These are phyloP conservation scores for Boletellus dicymbophilus DNA, from an alignment of 1,284 basidiomycete species.

Conservation along the genomic window DNA sequence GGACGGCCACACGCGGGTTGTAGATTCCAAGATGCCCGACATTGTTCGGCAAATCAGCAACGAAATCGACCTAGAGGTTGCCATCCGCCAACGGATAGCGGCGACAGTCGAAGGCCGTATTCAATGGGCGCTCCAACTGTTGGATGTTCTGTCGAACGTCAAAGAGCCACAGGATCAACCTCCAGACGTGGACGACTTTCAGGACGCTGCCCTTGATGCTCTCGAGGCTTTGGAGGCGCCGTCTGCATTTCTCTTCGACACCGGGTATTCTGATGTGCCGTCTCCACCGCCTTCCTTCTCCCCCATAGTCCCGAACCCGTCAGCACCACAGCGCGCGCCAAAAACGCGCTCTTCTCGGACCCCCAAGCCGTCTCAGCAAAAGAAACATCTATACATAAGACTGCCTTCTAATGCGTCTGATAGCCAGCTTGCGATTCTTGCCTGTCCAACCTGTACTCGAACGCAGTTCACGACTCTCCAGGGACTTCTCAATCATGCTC, in stretches of 20 bases:
- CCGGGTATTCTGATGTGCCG: slow-evolving; percentile 33
- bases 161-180: slow-evolving; percentile 16
- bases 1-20: background rate
- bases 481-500: slow-evolving; percentile 75
- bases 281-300: slow-evolving; percentile 21
- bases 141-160: slow-evolving; percentile 45
- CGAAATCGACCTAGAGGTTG: slow-evolving; percentile 68
- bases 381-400: slow-evolving; percentile 49
- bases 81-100: slow-evolving; percentile 54
- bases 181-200: slow-evolving; percentile 36
- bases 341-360: slow-evolving; percentile 40
- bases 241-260: slow-evolving; percentile 49
- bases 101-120: slow-evolving; percentile 62
- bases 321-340: slow-evolving; percentile 22
- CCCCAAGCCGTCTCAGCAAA: slow-evolving; percentile 33
- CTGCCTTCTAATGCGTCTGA: slow-evolving; percentile 31
- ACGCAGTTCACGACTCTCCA: slow-evolving; percentile 73
- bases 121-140: slow-evolving; percentile 62
- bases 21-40: slow-evolving; percentile 19
- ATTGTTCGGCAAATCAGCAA: slow-evolving; percentile 32
- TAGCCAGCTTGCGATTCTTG: slow-evolving; percentile 46
- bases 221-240: slow-evolving; percentile 55
- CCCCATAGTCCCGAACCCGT: slow-evolving; percentile 16
- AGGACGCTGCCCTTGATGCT: slow-evolving; percentile 57
- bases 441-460: slow-evolving; percentile 62